A percentile compares a stretch with the other conserved stretches of the same genome.
Evolutionary conservation across 371 early-diverging fungal species (phyloP).

Genomic region (Sporodiniella umbellata): DNA sequence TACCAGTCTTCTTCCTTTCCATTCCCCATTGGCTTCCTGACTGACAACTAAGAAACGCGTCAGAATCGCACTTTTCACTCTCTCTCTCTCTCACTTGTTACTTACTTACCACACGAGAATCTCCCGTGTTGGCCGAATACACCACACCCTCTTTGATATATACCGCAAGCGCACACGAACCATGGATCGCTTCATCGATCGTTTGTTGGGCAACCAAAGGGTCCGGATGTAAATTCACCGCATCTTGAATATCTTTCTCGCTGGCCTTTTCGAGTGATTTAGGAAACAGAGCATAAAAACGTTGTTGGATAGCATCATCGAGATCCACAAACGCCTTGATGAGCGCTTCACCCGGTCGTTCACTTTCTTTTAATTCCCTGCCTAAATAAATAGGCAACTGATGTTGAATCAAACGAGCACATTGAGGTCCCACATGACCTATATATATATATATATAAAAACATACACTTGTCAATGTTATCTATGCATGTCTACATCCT

Average conservation of each 20-base stretch:
- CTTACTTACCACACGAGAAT: slow-evolving; percentile 64
- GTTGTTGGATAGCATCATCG: slow-evolving; percentile 58
- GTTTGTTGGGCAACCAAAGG: slow-evolving; percentile 27
- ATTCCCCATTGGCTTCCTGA: slow-evolving; percentile 42
- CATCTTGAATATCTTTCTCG: slow-evolving; percentile 39
- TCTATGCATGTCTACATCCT: too few relatives aligned
- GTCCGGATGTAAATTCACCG: slow-evolving; percentile 33
- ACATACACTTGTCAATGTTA: neutral
- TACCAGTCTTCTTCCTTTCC: slow-evolving; percentile 45
- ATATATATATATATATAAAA: neutral
- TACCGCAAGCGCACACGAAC: slow-evolving; percentile 78
- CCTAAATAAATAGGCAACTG: slow-evolving; percentile 47
- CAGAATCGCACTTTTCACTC: too few relatives aligned
- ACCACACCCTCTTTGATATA: slow-evolving; percentile 70
- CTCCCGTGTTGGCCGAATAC: slow-evolving; percentile 80
- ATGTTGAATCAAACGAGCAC: slow-evolving; percentile 31
- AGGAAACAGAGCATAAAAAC: slow-evolving; percentile 49
- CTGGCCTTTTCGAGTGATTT: slow-evolving; percentile 30
- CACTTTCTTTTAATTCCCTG: slow-evolving; percentile 17
- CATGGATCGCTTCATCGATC: slow-evolving; percentile 60
- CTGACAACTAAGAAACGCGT: slow-evolving; percentile 28
- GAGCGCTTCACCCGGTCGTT: slow-evolving; percentile 29
- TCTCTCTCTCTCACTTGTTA: too few relatives aligned
- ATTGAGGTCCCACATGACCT: slow-evolving; percentile 48
- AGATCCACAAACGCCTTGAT: slow-evolving; percentile 51